These are phyloP conservation scores for Saprolegnia diclina DNA, from an alignment of 352 stramenopile genomes.

Conservation along the genomic window DNA sequence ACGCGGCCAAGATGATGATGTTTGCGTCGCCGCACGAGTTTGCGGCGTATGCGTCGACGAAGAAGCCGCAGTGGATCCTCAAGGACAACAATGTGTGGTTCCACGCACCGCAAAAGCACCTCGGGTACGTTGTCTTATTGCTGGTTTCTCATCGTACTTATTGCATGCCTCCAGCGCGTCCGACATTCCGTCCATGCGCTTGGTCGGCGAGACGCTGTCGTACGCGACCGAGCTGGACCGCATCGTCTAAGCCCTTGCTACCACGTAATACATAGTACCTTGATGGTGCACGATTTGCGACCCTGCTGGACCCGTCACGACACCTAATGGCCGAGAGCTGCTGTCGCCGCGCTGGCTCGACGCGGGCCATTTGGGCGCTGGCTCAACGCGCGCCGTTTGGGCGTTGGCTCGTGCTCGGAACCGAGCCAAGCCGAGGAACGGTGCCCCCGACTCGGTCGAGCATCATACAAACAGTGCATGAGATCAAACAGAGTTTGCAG, in stretches of 20 bases:
- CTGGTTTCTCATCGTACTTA: no score
- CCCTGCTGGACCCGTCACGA: no score
- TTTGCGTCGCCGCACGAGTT: conserved; percentile 81
- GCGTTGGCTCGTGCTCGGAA: no score
- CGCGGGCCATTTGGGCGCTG: no score
- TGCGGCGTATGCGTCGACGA: conserved; percentile 79
- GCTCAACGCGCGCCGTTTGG: no score
- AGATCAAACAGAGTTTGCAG: no score
- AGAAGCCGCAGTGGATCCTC: conserved; percentile 88
- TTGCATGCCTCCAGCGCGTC: conserved; percentile 35
- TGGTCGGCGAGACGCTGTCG: conserved; percentile 92
- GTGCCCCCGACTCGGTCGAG: no score
- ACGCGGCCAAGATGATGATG: conserved; percentile 92
- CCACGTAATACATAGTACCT: background rate
- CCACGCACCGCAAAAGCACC: conserved; percentile 81
- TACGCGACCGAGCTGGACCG: conserved; percentile 95
- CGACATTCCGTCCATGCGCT: conserved; percentile 92
- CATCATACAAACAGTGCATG: no score
- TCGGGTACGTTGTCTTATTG: conserved; percentile 33
- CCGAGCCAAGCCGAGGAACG: no score
- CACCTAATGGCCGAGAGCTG: no score
- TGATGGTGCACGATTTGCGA: background rate
- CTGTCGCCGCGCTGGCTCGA: no score
- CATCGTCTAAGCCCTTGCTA: conserved; percentile 63
- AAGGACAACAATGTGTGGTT: conserved; percentile 84